Percentiles rank a stretch among this genome's conserved stretches.
phyloP scores from a whole-genome alignment of 2,329 filamentous ascomycete species.

The Penicillium janthinellum region DNA sequence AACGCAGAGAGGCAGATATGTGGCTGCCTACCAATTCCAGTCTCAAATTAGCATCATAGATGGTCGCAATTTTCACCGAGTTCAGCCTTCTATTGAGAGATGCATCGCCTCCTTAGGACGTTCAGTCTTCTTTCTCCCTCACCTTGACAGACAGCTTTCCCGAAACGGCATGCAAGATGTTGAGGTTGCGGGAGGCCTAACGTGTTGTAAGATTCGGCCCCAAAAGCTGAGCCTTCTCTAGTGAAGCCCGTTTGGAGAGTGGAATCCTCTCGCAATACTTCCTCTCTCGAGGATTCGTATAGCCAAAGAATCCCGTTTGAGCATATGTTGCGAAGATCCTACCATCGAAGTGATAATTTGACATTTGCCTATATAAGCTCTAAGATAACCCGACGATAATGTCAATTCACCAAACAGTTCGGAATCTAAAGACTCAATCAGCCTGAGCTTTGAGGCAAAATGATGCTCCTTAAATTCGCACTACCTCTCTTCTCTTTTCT shows the following conservation, averaged over 20 bases:
- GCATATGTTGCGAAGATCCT: background rate
- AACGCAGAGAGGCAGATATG: too few relatives aligned
- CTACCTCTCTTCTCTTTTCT: background rate
- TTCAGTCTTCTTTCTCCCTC: constrained; percentile 42
- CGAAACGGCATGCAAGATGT: constrained; percentile 10
- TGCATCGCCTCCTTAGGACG: background rate
- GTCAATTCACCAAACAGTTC: background rate
- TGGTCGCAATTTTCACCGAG: background rate
- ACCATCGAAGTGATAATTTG: background rate
- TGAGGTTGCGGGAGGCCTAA: background rate
- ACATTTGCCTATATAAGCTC: background rate
- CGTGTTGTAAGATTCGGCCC: background rate
- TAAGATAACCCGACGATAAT: background rate
- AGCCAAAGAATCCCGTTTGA: background rate
- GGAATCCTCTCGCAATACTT: background rate
- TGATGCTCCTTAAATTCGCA: background rate
- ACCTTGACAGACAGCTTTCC: background rate
- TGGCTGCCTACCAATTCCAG: background rate
- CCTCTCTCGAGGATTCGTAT: background rate
- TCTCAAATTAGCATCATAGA: background rate
- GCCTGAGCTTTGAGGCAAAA: background rate
- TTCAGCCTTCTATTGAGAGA: background rate
- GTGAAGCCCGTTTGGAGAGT: background rate
- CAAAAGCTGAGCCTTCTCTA: background rate
- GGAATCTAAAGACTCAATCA: background rate